Base-by-base conservation (phyloP, 441 rosid species). In the Viola pubescens region DNA sequence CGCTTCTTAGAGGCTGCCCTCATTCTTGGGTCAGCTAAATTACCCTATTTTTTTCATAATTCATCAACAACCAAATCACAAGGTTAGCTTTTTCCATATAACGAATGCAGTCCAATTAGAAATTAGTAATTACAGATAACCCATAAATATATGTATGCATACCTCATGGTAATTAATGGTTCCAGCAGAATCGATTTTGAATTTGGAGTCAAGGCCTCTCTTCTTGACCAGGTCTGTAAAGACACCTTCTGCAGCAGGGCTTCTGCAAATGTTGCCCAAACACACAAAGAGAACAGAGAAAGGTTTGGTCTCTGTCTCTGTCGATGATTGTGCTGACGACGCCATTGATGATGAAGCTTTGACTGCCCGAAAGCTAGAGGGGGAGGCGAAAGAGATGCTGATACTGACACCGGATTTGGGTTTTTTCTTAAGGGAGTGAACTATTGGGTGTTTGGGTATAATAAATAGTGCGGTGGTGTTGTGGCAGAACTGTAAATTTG, bases 161-260 rank as follows among this genome's bases (percentile, higher is more conserved):
- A 83, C 98, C 90, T 92, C 97, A 48, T 92, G 98, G 71, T 77
- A 89, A 74, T 68, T 48, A 69, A 86, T 89, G 70, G 91, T 85
- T 56, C 97, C 98, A 19, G 97, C 98, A 61, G 97, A 92, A 75
- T 89, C 98, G 46, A 91, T 84, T 56, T 68, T 72, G 79, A 91
- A 89, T 19, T 75, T 70, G 65, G 89, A 79, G 16, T 77, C 79
- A 7, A 87, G 78, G 16, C 85, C 84, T 79, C 85, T 81, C 71
- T 76, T 85, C 62, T 78, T 83, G 42, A 92, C 96, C 58, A 87
- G 70, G 66, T 87, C 84, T 45, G 72, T 84, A n/a, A 92, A 87
- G 59, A 92, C 96, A 48, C 90, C 97, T 81, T 87, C 97, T 3
- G 98, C 98, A 63, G 96, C 94, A 56, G 97, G 97, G 72, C 98